Evolutionary conservation across 2,329 filamentous ascomycete species (phyloP), one percentile per base, ranked within the genome.

Genomic region (Fusarium nygamai): DNA sequence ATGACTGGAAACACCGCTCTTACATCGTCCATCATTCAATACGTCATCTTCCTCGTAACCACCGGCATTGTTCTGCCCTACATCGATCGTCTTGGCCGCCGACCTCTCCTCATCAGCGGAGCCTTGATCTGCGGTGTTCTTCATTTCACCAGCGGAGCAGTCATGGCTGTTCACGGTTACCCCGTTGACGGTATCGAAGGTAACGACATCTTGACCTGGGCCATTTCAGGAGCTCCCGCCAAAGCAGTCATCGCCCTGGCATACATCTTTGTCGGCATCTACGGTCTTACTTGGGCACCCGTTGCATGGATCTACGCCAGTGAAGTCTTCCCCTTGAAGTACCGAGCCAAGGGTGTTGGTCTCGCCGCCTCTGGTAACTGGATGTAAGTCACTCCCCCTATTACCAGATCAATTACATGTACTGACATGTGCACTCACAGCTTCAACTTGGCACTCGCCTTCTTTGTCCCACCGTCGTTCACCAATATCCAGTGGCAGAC

Each of bases 251-350:
- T 89, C 59, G 85, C 87, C 2, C 83, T 85, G 47, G 85, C 84
- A 5, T 89, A 88, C 71, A 86, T 83, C 76, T 84, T 86, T 58
- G 83, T 85, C 11, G 83, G 80, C 11, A 72, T 84, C 16, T 81
- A 79, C 38, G 78, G 78, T 16, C 65, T 79, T 17, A 86, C 85
- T 20, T 86, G 84, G 85, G 86, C 85, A n/a, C 87, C 86, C 2
- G 84, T 86, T 8, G 85, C 84, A 58, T 87, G 84, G 84, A 86
- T 86, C 54, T 92, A 93, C 74, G 88, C 89, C 0, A 88, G 89
- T 22, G 91, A 93, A 80, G 80, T 86, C 31, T 85, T 84, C 76
- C 86, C 86, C 36, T 79, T 87, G 27, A 83, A 82, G 53, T 83
- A 86, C 34, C 84, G 87, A 67, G 86, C 86, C 63, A 89, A 89